Percentiles rank a stretch among this genome's conserved stretches.
Evolutionary conservation across 495 filamentous ascomycete species (phyloP).

Genomic region (Stereocaulon alpinum): DNA sequence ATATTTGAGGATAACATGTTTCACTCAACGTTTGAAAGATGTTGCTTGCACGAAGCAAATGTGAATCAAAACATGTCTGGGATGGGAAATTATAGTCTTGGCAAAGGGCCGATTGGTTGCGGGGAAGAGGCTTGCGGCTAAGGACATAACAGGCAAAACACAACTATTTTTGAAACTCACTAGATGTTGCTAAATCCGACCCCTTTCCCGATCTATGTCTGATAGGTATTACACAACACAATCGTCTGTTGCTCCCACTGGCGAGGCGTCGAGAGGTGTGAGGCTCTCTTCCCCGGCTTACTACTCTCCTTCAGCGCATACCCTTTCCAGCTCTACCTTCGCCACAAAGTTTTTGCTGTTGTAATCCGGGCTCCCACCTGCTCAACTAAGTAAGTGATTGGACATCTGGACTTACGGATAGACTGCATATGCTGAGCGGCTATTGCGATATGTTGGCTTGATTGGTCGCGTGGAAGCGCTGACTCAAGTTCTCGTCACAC

Average conservation of each 20-base stretch:
- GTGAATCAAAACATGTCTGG: not conserved
- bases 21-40: too few species aligned
- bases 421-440: conserved; percentile 14
- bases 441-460: conserved; percentile 3
- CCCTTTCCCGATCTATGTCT: not conserved
- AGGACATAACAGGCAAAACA: not conserved
- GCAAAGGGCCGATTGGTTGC: not conserved
- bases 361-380: not conserved
- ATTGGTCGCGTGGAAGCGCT: conserved; percentile 10
- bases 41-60: not conserved
- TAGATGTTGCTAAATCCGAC: conserved; percentile 4
- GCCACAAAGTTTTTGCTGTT: not conserved
- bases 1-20: too few species aligned
- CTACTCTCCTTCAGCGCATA: not conserved
- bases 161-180: not conserved
- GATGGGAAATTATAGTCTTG: not conserved
- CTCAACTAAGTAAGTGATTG: not conserved
- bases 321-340: not conserved
- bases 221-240: not conserved
- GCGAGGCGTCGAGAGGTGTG: not conserved
- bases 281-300: not conserved
- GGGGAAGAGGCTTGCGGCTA: not conserved
- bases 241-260: not conserved
- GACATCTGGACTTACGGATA: not conserved
- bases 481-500: conserved; percentile 8